Base-by-base conservation (phyloP, 2,329 filamentous ascomycete genomes). In the Magnaporthiopsis incrustans region DNA sequence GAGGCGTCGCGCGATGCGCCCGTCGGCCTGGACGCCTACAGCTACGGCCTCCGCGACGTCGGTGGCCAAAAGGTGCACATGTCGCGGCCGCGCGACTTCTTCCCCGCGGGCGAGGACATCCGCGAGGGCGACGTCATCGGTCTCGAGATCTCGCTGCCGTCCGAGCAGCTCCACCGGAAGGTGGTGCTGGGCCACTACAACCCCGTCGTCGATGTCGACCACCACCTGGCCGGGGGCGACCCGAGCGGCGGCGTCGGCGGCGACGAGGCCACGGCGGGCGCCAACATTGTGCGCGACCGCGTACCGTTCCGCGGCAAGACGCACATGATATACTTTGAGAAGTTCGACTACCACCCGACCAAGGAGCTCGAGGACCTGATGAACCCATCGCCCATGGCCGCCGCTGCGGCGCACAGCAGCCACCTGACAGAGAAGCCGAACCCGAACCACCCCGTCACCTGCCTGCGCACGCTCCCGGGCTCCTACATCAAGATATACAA, bases 281-380 rank as follows among this genome's bases (percentile, higher is more conserved):
- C 86, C 22, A 95, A 98, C 74, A 90, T 98, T 67, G 91, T 99
- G 66, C 91, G 96, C 67, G 96, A 99, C 75, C 90, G 95, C 61
- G 92, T 97, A 59, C 93, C 95, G 1, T 96, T 98, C 68, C 88
- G 93, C 12, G 96, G 96, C 80, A 97, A 97, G 76, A 87, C 89
- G 57, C 92, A 96, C 74, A 89, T 68, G 66, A 64, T 93, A 63
- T 97, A 96, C 78, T 97, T 97, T 75, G 94, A 98, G 76, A 89
- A 91, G 73, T 90, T 92, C 68, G 92, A 96, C 73, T 96, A 96
- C 74, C 90, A 94, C 69, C 82, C 91, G 0, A 89, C 89, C 14
- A 96, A 96, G 73, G 89, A 96, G 68, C 86, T 98, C 57, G 93
- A 97, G 70, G 90, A 96, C 70, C 78, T 90, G 26, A 88, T 92